Conservation (phyloP, 1,284 basidiomycete species). For the Melampsora americana region DNA sequence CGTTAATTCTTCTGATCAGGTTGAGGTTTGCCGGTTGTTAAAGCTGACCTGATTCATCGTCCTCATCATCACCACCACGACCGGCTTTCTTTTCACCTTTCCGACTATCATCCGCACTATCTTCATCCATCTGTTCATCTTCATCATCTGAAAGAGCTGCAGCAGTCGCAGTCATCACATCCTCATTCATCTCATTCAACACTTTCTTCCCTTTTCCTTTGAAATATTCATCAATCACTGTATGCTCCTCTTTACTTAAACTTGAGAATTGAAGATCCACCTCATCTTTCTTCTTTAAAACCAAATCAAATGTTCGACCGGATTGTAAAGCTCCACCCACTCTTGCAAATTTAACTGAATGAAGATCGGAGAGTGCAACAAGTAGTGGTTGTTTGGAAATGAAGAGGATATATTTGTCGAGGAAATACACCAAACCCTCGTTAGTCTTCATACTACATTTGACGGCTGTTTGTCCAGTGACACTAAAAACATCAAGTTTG, state of each 20-base stretch:
- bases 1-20: no score
- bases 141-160: slow-evolving; percentile 69
- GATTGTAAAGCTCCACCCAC: slow-evolving; percentile 86
- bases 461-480: slow-evolving; percentile 61
- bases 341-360: slow-evolving; percentile 87
- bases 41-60: slow-evolving; percentile 46
- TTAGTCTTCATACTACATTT: slow-evolving; percentile 97
- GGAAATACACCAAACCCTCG: slow-evolving; percentile 94
- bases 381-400: slow-evolving; percentile 94
- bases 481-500: slow-evolving; percentile 50
- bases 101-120: slow-evolving; percentile 58
- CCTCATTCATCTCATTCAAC: slow-evolving; percentile 96
- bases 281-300: slow-evolving; percentile 82
- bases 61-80: slow-evolving; percentile 44
- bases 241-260: slow-evolving; percentile 93
- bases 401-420: slow-evolving; percentile 97
- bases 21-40: background rate
- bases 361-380: slow-evolving; percentile 84
- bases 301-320: slow-evolving; percentile 90
- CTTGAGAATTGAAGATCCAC: slow-evolving; percentile 70
- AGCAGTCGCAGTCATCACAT: slow-evolving; percentile 63
- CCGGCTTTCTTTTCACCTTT: slow-evolving; percentile 47
- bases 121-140: slow-evolving; percentile 71
- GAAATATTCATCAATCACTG: slow-evolving; percentile 77
- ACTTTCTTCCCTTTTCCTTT: slow-evolving; percentile 85